A percentile compares a stretch with the other conserved stretches of the same genome.
phyloP scores from a whole-genome alignment of 202 grass and related monocot genomes.

The Cymbopogon flexuosus region DNA sequence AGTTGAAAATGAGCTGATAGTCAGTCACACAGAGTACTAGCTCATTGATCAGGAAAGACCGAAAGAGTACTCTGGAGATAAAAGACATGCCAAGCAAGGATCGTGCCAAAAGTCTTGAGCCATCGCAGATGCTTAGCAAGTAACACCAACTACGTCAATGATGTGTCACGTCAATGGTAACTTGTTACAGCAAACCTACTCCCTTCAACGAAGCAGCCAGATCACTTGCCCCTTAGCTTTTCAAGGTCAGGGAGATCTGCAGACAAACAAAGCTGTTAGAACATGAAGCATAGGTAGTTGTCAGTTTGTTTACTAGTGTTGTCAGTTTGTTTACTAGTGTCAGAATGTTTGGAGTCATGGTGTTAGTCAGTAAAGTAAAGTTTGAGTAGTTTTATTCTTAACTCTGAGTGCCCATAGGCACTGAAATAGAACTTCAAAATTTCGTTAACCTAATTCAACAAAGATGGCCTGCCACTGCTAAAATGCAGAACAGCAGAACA shows the following conservation, averaged over 20 bases:
- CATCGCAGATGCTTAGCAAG: background rate
- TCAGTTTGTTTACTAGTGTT: background rate
- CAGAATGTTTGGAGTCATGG: background rate
- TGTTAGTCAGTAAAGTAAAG: background rate
- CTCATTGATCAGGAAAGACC: background rate
- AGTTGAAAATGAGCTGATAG: background rate
- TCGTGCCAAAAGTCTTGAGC: constrained; percentile 13
- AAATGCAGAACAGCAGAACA: background rate
- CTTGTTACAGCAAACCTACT: constrained; percentile 23
- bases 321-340: background rate
- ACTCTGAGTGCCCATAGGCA: background rate
- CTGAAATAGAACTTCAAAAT: background rate
- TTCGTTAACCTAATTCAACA: background rate
- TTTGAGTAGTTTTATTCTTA: background rate
- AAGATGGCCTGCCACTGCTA: background rate
- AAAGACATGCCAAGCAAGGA: background rate
- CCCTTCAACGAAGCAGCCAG: constrained; percentile 4
- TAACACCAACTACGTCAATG: constrained; percentile 15
- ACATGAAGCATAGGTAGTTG: background rate
- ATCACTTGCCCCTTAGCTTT: constrained; percentile 81
- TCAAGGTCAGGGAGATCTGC: constrained; percentile 98
- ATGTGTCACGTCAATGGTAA: constrained; percentile 16
- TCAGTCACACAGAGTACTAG: background rate
- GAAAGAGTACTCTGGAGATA: background rate
- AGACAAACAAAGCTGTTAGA: constrained; percentile 29